Evolutionary conservation across 768 basidiomycete species (phyloP).

Genomic region (Rhodosporidiobolus odoratus): DNA sequence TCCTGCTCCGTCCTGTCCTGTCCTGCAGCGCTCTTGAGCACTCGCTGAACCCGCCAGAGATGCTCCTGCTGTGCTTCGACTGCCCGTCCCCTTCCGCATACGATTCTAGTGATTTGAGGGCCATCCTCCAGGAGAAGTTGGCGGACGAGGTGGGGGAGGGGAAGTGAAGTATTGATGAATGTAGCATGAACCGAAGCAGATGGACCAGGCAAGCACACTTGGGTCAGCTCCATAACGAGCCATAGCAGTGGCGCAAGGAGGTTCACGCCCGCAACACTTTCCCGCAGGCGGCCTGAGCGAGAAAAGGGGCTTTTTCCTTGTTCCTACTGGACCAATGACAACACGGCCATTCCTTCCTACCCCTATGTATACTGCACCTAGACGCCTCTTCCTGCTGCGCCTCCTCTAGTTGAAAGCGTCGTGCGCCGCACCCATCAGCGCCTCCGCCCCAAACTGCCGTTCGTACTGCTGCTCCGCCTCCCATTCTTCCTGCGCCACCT

Average conservation of each 20-base stretch:
- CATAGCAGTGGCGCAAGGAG: too few species aligned
- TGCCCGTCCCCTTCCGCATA: slow-evolving; percentile 10
- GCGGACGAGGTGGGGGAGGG: slow-evolving; percentile 22
- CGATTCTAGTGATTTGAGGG: slow-evolving; percentile 13
- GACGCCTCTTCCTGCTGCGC: neutral
- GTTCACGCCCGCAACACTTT: too few species aligned
- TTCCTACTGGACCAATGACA: too few species aligned
- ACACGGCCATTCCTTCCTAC: too few species aligned
- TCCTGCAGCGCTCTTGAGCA: slow-evolving; percentile 12
- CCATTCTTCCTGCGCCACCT: slow-evolving; percentile 14
- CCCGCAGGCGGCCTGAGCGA: neutral
- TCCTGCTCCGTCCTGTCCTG: slow-evolving; percentile 67
- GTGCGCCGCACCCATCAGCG: neutral
- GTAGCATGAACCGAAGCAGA: slow-evolving; percentile 12
- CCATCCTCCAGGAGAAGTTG: slow-evolving; percentile 34
- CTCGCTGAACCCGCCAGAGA: slow-evolving; percentile 36
- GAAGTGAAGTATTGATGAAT: slow-evolving; percentile 11
- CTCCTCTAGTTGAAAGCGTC: slow-evolving; percentile 15
- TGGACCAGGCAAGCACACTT: slow-evolving; percentile 27
- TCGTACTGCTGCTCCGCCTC: slow-evolving; percentile 4
- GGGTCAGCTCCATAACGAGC: slow-evolving; percentile 33
- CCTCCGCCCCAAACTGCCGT: neutral
- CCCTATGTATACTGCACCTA: too few species aligned
- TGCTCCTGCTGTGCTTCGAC: neutral
- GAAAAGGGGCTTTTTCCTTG: slow-evolving; percentile 1